Percentiles rank a stretch among this genome's conserved stretches.
Evolutionary conservation across 768 basidiomycete species (phyloP).

Genomic region (Phlegmacium glaucopus): DNA sequence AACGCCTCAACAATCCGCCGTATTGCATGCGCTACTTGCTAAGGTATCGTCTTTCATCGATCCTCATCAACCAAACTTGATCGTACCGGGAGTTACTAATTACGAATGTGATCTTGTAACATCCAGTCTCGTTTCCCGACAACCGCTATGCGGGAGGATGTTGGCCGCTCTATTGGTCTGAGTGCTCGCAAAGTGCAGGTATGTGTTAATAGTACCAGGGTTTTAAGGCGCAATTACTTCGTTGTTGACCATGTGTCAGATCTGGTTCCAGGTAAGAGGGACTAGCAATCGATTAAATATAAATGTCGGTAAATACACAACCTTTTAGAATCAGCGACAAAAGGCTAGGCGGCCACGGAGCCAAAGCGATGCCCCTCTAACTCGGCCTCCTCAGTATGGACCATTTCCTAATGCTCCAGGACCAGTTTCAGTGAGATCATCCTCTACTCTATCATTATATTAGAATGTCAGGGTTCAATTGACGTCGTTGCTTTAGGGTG

Average conservation of each 20-base stretch:
- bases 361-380: conserved; percentile 50
- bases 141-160: conserved; percentile 83
- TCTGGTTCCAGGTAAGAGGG: conserved; percentile 80
- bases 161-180: conserved; percentile 82
- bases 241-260: conserved; percentile 41
- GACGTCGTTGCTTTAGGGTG: conserved; percentile 7
- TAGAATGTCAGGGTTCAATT: conserved; percentile 9
- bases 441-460: conserved; percentile 2
- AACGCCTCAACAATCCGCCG: conserved; percentile 84
- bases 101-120: conserved; percentile 3
- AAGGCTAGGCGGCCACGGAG: conserved; percentile 76
- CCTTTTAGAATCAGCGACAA: conserved; percentile 76
- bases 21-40: conserved; percentile 82
- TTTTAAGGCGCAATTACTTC: conserved; percentile 11
- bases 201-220: conserved; percentile 25
- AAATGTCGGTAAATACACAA: conserved; percentile 18
- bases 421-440: conserved; percentile 19
- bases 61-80: background rate
- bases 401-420: conserved; percentile 50
- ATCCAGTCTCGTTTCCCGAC: conserved; percentile 84
- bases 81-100: background rate
- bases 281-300: conserved; percentile 6
- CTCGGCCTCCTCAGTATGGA: conserved; percentile 59
- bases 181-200: conserved; percentile 91
- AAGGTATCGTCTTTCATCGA: conserved; percentile 50